Evolutionary conservation across 2,329 filamentous ascomycete genomes (phyloP), one percentile per base, ranked within the genome.

Genomic region (Claviceps spartinae): DNA sequence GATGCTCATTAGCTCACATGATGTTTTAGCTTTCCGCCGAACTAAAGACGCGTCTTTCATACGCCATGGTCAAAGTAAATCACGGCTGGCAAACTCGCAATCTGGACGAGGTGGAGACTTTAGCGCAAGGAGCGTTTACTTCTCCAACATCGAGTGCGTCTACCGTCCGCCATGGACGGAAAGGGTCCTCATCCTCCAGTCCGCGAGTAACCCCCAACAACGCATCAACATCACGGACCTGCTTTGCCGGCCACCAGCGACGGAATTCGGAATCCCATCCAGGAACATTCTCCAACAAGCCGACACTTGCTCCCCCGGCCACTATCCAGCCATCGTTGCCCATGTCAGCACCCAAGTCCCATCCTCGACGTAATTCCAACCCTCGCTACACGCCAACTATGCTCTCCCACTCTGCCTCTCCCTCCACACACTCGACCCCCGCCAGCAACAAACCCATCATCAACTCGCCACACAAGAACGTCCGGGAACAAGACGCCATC

Each of bases 61-160:
- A 96, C 67, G 91, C 91, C 57, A 93, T 95, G 78, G 78, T 94
- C 63, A 96, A 95, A 67, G 86, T 96, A 42, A 88, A 88, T 64
- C 83, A 94, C 63, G 88, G 88, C 54, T 93, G 89, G 85, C 86
- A 95, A 67, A 78, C 83, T 48, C 82, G 85, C 56, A 82, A 81
- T 18, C 80, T 93, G 53, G 82, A 85, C 52, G 86, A 91, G 66
- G 79, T 91, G 34, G 88, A 91, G 67, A 80, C 79, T 47, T 69
- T 88, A 42, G 80, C 86, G 1, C 81, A 85, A 51, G 77, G 76
- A 30, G 26, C 26, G 26, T 30, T 30, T 53, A 78, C 74, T 20
- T 87, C 84, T 1, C 81, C 82, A 26, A 71, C 75, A 37, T 75
- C 83, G 48, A 77, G 76, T 65, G 70, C 74, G 53, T 76, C 80